Evolutionary conservation across 1,284 basidiomycete species (phyloP).

Genomic region (Ceratobasidium papillatum): DNA sequence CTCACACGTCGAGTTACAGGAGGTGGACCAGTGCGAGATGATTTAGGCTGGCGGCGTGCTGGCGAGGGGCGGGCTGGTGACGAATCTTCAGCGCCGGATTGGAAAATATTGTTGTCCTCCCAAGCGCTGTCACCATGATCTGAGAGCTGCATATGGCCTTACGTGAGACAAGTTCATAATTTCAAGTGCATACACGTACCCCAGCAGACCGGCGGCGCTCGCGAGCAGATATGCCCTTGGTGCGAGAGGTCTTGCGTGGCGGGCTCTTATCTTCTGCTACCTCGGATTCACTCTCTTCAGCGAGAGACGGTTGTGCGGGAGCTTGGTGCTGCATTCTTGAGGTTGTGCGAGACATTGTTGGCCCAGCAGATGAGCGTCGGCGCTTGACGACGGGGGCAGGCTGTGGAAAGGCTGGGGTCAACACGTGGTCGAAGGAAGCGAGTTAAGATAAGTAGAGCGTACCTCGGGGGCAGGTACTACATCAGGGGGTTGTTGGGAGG

Average conservation of each 20-base stretch:
- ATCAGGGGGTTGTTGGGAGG: slow-evolving; percentile 61
- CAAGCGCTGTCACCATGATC: slow-evolving; percentile 44
- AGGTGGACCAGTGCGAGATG: slow-evolving; percentile 15
- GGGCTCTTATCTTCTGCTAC: slow-evolving; percentile 55
- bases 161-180: not conserved
- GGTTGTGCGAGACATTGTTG: slow-evolving; percentile 58
- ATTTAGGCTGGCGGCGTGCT: slow-evolving; percentile 32
- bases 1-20: slow-evolving; percentile 38
- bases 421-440: slow-evolving; percentile 42
- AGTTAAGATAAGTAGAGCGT: slow-evolving; percentile 58
- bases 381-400: slow-evolving; percentile 55
- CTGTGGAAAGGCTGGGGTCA: slow-evolving; percentile 44
- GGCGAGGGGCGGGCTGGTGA: slow-evolving; percentile 32
- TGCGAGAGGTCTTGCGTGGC: slow-evolving; percentile 28
- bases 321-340: slow-evolving; percentile 53
- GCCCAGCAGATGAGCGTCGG: slow-evolving; percentile 73
- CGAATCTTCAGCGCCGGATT: slow-evolving; percentile 43
- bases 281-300: slow-evolving; percentile 82
- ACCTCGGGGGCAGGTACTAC: slow-evolving; percentile 53
- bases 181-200: not conserved
- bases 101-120: slow-evolving; percentile 46
- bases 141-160: slow-evolving; percentile 15
- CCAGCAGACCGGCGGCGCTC: slow-evolving; percentile 36
- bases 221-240: slow-evolving; percentile 21
- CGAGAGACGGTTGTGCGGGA: slow-evolving; percentile 58